Evolutionary conservation across 2,329 filamentous ascomycete species (phyloP).

Genomic region (Cadophora sp.): DNA sequence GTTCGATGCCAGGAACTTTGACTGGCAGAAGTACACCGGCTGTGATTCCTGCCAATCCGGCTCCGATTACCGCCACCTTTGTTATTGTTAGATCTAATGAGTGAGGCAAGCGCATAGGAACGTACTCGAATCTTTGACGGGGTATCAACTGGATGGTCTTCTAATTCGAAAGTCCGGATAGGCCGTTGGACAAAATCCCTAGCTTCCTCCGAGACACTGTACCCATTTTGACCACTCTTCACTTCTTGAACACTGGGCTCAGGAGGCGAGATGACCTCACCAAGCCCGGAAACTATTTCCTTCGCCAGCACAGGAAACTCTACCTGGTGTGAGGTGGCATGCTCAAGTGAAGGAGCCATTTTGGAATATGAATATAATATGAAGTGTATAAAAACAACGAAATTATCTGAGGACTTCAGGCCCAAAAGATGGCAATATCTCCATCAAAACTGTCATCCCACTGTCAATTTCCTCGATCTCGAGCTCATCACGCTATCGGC

Average conservation of each 20-base stretch:
- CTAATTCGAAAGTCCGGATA: constrained; percentile 44
- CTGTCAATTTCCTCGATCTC: not conserved
- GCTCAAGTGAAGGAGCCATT: constrained; percentile 23
- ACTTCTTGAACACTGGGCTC: not conserved
- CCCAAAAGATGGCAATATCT: not conserved
- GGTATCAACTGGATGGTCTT: constrained; percentile 48
- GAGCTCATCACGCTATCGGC: constrained; percentile 14
- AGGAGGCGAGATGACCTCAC: not conserved
- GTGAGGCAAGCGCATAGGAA: constrained; percentile 9
- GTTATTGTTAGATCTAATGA: not conserved
- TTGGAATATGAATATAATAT: not conserved
- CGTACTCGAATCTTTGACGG: constrained; percentile 22
- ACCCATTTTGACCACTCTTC: not conserved
- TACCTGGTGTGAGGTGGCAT: not conserved
- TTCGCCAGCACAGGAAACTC: not conserved
- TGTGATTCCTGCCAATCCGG: constrained; percentile 67
- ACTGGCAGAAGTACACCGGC: constrained; percentile 70
- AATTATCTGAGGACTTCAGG: not conserved
- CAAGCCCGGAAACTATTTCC: not conserved
- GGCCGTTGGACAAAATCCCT: not conserved
- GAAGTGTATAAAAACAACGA: not conserved
- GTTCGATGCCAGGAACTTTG: constrained; percentile 66
- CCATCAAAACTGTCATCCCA: not conserved
- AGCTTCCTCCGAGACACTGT: not conserved
- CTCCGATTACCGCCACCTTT: constrained; percentile 59